Evolutionary conservation across 352 stramenopile species (phyloP).

Genomic region (Globisporangium viniferum): DNA sequence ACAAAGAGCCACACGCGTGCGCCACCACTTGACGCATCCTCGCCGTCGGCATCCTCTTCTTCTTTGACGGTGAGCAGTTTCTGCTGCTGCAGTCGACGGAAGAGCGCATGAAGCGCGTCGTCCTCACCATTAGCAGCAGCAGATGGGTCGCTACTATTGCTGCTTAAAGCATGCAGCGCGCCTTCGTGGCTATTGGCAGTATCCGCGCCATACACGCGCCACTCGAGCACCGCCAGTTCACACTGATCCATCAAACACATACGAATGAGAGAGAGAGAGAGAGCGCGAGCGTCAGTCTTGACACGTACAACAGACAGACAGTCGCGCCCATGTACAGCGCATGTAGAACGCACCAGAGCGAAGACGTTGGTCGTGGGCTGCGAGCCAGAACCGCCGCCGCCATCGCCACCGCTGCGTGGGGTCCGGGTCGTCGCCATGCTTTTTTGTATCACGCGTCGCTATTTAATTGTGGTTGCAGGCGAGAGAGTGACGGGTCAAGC

Average conservation of each 20-base stretch:
- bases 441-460: neutral
- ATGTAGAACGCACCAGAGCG: conserved; percentile 32
- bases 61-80: conserved; percentile 32
- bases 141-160: neutral
- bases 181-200: neutral
- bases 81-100: conserved; percentile 35
- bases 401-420: neutral
- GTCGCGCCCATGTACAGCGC: neutral
- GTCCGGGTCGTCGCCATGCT: neutral
- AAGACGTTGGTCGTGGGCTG: conserved; percentile 37
- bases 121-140: conserved; percentile 18
- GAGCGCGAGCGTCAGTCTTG: conserved; percentile 14
- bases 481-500: neutral
- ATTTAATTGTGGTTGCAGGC: neutral
- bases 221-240: conserved; percentile 41
- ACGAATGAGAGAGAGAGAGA: conserved; percentile 13
- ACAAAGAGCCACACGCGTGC: conserved; percentile 52
- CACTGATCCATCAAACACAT: conserved; percentile 26
- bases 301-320: conserved; percentile 4
- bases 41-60: neutral
- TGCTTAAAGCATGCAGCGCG: neutral
- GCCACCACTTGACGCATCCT: neutral
- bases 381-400: neutral
- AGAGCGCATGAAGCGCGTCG: conserved; percentile 25
- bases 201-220: conserved; percentile 40